Conservation (phyloP, 1,284 basidiomycete species). For the Rhodotorula sp. region DNA sequence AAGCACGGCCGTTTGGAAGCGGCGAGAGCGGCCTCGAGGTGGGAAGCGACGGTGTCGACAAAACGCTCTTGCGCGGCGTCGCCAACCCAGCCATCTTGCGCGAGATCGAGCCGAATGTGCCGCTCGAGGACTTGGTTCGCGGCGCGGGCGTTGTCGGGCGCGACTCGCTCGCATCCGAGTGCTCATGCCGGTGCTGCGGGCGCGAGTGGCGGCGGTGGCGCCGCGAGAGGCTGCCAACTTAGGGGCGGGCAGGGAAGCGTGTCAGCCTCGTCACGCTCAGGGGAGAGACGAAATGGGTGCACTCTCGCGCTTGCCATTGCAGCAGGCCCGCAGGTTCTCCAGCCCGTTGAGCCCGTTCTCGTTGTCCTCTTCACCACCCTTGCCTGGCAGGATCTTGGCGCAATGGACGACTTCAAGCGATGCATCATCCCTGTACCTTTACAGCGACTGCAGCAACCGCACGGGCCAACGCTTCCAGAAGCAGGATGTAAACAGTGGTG, state of each 20-base stretch:
- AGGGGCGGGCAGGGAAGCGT: background rate
- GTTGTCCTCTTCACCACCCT: slow-evolving; percentile 66
- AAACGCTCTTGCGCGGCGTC: slow-evolving; percentile 8
- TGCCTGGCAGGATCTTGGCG: slow-evolving; percentile 59
- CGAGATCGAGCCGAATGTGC: slow-evolving; percentile 20
- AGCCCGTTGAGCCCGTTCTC: slow-evolving; percentile 87
- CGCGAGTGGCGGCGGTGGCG: slow-evolving; percentile 15
- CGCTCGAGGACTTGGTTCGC: slow-evolving; percentile 11
- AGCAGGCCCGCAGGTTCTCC: slow-evolving; percentile 73
- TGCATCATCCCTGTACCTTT: slow-evolving; percentile 56
- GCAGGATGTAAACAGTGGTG: no score
- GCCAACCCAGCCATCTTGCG: slow-evolving; percentile 9
- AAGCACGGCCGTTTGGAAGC: slow-evolving; percentile 7
- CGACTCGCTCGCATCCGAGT: slow-evolving; percentile 10
- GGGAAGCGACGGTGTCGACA: background rate
- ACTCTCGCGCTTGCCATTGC: slow-evolving; percentile 72
- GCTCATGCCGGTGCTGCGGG: slow-evolving; percentile 17
- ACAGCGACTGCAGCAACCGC: slow-evolving; percentile 64
- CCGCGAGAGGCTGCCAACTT: slow-evolving; percentile 37
- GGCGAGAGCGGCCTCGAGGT: slow-evolving; percentile 3
- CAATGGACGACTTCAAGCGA: slow-evolving; percentile 60
- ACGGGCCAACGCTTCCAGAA: no score
- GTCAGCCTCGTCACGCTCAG: background rate
- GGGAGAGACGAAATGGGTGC: slow-evolving; percentile 18
- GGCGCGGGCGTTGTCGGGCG: slow-evolving; percentile 9